Evolutionary conservation across 495 filamentous ascomycete species (phyloP), one percentile per base, ranked within the genome.

Genomic region (Tuber melanosporum): DNA sequence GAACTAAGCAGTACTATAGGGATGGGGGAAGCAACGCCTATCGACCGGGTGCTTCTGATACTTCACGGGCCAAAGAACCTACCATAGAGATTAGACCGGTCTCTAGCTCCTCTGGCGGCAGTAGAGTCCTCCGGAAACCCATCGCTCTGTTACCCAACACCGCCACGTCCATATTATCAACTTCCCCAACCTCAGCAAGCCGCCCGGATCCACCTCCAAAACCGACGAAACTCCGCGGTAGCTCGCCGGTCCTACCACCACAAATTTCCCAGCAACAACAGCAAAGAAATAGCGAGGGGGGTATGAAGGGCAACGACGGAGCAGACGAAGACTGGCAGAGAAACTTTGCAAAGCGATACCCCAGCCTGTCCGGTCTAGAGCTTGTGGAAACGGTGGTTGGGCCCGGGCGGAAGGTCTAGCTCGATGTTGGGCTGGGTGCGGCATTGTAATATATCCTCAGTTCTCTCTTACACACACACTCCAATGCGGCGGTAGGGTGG

Each of bases 261-360:
- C 77, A 71, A 22, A 36, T 66, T 3, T 36, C 57, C 26, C 57
- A 66, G 32, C 57, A 66, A 36, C 57, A 26, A 62, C 43, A 78
- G 5, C 43, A 42, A 22, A 81, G 75, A 52, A 73, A 70, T 17
- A 71, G 78, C 62, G 81, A 72, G 47, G 75, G 71, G 70, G 83
- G 78, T 9, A 57, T 77, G 36, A 76, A 82, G 32, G 71, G 81
- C 45, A 42, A 74, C 5, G 80, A 82, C 41, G 57, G 57, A 36
- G 7, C 45, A 57, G 79, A 79, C 44, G 89, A 91, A 6, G 91
- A 92, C 77, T 91, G 90, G 89, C 90, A 92, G 81, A 84, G 83
- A 44, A 90, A 87, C 78, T 93, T 93, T 81, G 91, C 88, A 80
- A 89, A 89, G 79, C 86, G 90, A 46, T 93, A 91, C 83, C 91